phyloP scores from a whole-genome alignment of 345 rosid genomes.

The Boechera divaricarpa region DNA sequence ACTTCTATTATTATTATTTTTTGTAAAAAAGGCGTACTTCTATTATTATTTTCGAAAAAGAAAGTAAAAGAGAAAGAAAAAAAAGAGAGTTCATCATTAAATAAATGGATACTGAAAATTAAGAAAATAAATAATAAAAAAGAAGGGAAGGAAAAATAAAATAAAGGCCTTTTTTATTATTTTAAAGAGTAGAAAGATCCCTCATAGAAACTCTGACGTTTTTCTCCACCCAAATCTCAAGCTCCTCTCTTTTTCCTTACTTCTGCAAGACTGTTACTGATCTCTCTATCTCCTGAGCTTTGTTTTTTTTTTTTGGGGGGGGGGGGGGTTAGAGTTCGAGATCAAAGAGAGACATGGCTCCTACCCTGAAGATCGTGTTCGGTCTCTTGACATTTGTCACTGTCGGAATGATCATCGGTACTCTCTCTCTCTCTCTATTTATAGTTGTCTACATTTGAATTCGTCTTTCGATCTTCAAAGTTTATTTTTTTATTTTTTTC shows the following conservation, averaged over 20 bases:
- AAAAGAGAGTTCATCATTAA: too few species aligned
- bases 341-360: slow-evolving; percentile 54
- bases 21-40: too few species aligned
- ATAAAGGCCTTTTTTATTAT: neutral
- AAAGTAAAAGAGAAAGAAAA: too few species aligned
- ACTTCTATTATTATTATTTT: too few species aligned
- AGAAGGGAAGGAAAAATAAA: slow-evolving; percentile 5
- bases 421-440: slow-evolving; percentile 12
- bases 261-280: slow-evolving; percentile 19
- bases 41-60: too few species aligned
- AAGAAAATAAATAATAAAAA: neutral
- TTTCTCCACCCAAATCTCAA: slow-evolving; percentile 39
- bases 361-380: slow-evolving; percentile 72
- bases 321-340: slow-evolving; percentile 15
- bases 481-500: neutral
- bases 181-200: slow-evolving; percentile 11
- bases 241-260: neutral
- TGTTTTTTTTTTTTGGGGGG: neutral
- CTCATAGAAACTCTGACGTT: slow-evolving; percentile 23
- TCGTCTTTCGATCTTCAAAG: neutral
- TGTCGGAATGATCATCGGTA: slow-evolving; percentile 91
- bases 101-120: too few species aligned
- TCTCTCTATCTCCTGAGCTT: slow-evolving; percentile 5
- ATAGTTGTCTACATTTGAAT: slow-evolving; percentile 20
- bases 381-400: slow-evolving; percentile 90